Percentiles rank a stretch among this genome's conserved stretches.
These are phyloP conservation scores for Cladobotryum protrusum DNA, from an alignment of 2,329 filamentous ascomycete species.

Conservation along the genomic window DNA sequence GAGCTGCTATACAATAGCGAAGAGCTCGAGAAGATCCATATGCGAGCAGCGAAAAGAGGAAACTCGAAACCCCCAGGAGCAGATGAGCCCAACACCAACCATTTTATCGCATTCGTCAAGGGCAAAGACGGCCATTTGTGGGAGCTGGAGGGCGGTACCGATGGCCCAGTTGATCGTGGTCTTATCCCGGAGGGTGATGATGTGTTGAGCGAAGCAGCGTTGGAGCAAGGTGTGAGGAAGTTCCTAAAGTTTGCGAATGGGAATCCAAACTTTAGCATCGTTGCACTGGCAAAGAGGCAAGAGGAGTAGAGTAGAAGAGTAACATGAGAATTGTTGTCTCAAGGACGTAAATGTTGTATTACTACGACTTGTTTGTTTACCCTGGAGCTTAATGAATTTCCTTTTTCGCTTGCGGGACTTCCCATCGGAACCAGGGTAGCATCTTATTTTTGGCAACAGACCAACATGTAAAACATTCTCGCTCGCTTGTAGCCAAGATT, in stretches of 20 bases:
- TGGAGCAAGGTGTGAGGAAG: slow-evolving; percentile 50
- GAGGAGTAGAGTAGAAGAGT: not conserved
- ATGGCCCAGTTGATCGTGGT: slow-evolving; percentile 66
- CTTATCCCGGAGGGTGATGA: slow-evolving; percentile 50
- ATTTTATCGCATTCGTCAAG: slow-evolving; percentile 80
- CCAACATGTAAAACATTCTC: too few species aligned
- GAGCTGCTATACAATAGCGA: slow-evolving; percentile 64
- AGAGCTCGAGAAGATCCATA: slow-evolving; percentile 67
- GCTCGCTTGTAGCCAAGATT: too few species aligned
- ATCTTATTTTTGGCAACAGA: too few species aligned
- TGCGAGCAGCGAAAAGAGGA: slow-evolving; percentile 59
- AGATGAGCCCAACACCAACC: slow-evolving; percentile 58
- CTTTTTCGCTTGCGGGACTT: too few species aligned
- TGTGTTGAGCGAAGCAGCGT: slow-evolving; percentile 59
- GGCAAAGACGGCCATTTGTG: slow-evolving; percentile 58
- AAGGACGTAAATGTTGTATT: too few species aligned
- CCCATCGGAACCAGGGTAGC: too few species aligned
- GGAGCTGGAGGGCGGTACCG: slow-evolving; percentile 72
- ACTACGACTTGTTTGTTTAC: too few species aligned
- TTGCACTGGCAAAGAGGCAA: slow-evolving; percentile 26
- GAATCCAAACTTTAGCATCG: slow-evolving; percentile 34
- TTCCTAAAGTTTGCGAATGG: slow-evolving; percentile 34
- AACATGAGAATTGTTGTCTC: too few species aligned
- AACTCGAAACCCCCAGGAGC: slow-evolving; percentile 59
- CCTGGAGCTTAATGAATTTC: too few species aligned